phyloP scores from a whole-genome alignment of 371 early-diverging fungal genomes.

The Mortierella sp. region DNA sequence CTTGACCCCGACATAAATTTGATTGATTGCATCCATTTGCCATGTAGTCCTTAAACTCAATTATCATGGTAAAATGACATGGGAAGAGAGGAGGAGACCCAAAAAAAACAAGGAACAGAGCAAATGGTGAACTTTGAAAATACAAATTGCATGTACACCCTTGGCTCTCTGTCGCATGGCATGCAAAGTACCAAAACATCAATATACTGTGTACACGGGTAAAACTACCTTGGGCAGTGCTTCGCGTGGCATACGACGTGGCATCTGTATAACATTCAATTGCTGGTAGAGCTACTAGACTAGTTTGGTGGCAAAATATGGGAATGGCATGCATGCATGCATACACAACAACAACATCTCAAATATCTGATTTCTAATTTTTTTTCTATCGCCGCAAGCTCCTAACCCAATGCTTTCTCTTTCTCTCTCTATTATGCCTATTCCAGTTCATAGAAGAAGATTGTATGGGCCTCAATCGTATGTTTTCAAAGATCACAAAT shows the following conservation, averaged over 20 bases:
- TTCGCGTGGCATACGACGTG: background rate
- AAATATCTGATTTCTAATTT: background rate
- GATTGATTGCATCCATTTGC: background rate
- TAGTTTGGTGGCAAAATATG: background rate
- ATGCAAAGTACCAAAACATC: background rate
- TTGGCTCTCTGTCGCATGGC: slow-evolving; percentile 1
- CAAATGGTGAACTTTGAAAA: no score
- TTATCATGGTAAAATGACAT: background rate
- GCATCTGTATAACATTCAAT: background rate
- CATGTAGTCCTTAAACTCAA: background rate
- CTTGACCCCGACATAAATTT: background rate
- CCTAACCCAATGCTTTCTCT: background rate
- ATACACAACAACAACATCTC: background rate
- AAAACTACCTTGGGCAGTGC: background rate
- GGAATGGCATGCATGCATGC: background rate
- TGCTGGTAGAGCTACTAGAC: background rate
- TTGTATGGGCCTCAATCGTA: slow-evolving; percentile 68
- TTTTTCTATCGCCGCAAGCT: background rate
- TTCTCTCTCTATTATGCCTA: background rate
- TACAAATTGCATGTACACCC: background rate
- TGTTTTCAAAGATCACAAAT: slow-evolving; percentile 71
- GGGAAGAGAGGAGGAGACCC: no score
- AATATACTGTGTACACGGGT: background rate
- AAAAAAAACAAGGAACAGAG: no score
- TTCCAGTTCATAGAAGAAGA: slow-evolving; percentile 70